A percentile compares a stretch with the other conserved stretches of the same genome.
phyloP scores from a whole-genome alignment of 306 rosid genomes.

The Quillaja saponaria region DNA sequence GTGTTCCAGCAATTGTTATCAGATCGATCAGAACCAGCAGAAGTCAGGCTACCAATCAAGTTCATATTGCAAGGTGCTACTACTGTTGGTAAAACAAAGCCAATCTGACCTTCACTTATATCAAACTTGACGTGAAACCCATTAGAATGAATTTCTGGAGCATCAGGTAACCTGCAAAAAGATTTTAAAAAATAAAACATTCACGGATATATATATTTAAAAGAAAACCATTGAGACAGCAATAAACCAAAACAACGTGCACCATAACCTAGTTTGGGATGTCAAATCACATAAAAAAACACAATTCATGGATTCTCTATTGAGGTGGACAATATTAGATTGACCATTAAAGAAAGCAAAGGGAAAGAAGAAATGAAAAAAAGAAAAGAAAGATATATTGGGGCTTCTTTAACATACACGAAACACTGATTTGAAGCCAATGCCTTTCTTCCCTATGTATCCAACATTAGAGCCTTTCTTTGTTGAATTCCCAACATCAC shows the following conservation, averaged over 20 bases:
- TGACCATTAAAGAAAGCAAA: background rate
- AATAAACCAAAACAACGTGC: no score
- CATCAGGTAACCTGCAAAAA: constrained; percentile 84
- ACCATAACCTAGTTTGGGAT: no score
- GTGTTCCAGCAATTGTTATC: constrained; percentile 70
- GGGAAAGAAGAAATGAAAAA: background rate
- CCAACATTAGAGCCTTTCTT: constrained; percentile 90
- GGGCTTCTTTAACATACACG: constrained; percentile 79
- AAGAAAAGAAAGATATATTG: background rate
- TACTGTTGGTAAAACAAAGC: constrained; percentile 87
- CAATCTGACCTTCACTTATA: constrained; percentile 90
- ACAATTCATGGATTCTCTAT: no score
- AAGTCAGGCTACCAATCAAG: constrained; percentile 58
- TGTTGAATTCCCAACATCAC: constrained; percentile 96
- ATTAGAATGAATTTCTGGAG: constrained; percentile 97
- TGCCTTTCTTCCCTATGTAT: constrained; percentile 95
- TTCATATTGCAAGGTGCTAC: constrained; percentile 70
- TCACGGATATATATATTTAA: no score
- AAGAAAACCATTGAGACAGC: no score
- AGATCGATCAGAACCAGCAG: constrained; percentile 44
- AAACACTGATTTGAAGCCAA: constrained; percentile 95
- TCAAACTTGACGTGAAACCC: constrained; percentile 97
- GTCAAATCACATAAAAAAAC: no score
- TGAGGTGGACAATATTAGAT: no score
- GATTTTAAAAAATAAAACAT: no score